Evolutionary conservation across 108 stramenopile genomes (phyloP).

Genomic region (Cyclotella baltica): DNA sequence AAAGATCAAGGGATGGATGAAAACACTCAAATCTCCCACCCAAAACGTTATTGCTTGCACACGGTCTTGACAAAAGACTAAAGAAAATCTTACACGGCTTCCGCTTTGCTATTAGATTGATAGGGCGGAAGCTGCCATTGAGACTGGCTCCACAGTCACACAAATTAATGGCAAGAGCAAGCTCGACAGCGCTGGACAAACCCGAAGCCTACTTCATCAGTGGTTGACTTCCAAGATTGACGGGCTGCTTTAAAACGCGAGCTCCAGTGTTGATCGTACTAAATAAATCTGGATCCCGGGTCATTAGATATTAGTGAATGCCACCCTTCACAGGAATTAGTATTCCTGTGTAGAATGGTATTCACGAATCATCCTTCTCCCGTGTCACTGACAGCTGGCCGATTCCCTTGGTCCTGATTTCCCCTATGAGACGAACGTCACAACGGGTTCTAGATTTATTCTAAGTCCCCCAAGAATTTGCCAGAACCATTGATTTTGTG

Average conservation of each 20-base stretch:
- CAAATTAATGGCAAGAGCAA: neutral
- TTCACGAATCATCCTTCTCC: too few species aligned
- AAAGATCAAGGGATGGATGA: neutral
- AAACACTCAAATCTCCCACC: neutral
- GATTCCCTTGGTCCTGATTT: too few species aligned
- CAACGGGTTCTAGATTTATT: too few species aligned
- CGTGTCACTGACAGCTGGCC: too few species aligned
- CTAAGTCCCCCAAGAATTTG: too few species aligned
- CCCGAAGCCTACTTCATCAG: neutral
- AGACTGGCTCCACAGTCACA: conserved; percentile 7
- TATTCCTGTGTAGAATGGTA: too few species aligned
- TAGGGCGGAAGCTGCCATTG: neutral
- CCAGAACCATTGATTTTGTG: too few species aligned
- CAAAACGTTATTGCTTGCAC: conserved; percentile 10
- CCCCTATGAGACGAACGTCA: too few species aligned
- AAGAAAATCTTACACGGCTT: conserved; percentile 7
- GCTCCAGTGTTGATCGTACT: too few species aligned
- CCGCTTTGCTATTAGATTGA: neutral
- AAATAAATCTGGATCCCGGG: too few species aligned
- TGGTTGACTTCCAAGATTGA: neutral
- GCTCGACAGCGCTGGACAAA: neutral
- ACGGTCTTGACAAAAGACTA: conserved; percentile 7
- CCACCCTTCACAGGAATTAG: too few species aligned
- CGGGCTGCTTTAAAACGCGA: neutral
- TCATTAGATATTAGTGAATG: too few species aligned